Evolutionary conservation across 805 yeast species (phyloP), one percentile per base, ranked within the genome.

Genomic region (Teunomyces funiuensis): DNA sequence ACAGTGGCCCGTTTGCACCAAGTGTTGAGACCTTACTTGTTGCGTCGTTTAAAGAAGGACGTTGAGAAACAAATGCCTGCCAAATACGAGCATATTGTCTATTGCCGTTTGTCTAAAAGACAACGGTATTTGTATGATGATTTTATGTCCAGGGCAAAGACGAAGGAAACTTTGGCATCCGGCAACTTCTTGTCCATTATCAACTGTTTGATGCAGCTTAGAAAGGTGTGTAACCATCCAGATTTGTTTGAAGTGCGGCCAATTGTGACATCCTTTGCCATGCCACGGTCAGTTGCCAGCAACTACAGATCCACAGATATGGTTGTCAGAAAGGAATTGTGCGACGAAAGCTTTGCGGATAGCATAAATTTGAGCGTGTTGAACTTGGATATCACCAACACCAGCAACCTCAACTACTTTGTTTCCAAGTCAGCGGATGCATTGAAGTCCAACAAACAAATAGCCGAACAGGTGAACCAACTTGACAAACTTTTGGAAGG

Each of bases 21-120:
- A 60, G 96, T 93, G 15, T 69, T 93, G 51, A 78, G 99, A 49
- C 99, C 99, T 0, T 93, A 91, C 55, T 68, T 93, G 28, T 69
- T 93, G 45, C 80, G 99, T 60, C 81, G 99, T 50, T 75, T 93
- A 57, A 93, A 93, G 60, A 88, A 87, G 15, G 99, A 93, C 63
- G 99, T 93, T 10, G 99, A 93, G 55, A 89, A 91, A 57, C 99
- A 93, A 63, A 93, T 93, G 99, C 99, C 99, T 1, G 97, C 86
- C 0, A 93, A 93, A 57, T 87, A 89, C 61, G 99, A 93, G 60
- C 99, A 93, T 61, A 83, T 93, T 44, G 82, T 93, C 5, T 88
- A 86, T 58, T 95, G 99, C 67, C 78, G 96, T 19, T 67, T 93
- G 33, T 89, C 97, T 1, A 89, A 93, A 54, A 77, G 99, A 49